A percentile compares a stretch with the other conserved stretches of the same genome.
Conservation (phyloP, 2,329 filamentous ascomycete genomes). For the Botrytis deweyae region DNA sequence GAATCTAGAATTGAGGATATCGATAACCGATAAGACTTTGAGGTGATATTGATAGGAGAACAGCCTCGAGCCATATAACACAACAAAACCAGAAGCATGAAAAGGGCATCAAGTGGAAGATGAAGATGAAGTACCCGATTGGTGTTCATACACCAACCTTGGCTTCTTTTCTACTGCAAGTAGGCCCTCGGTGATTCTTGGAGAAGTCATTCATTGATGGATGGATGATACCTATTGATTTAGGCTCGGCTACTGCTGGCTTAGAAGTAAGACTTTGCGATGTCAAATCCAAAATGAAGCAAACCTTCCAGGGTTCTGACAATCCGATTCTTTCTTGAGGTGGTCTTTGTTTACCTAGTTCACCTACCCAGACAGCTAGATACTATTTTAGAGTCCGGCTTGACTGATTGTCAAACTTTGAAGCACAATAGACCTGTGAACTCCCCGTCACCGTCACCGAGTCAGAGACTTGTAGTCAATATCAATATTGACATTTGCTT, state of each 20-base stretch:
- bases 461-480: neutral
- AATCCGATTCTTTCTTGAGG: neutral
- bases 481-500: neutral
- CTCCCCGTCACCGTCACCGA: neutral
- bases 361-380: neutral
- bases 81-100: neutral
- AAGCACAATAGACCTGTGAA: neutral
- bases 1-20: slow-evolving; percentile 13
- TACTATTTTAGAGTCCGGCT: neutral
- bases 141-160: neutral
- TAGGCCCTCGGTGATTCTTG: neutral
- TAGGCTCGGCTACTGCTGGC: neutral
- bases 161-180: neutral
- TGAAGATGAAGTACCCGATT: too few species aligned
- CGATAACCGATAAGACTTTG: slow-evolving; percentile 16
- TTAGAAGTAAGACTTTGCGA: neutral
- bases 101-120: neutral
- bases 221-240: neutral
- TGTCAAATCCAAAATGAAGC: neutral
- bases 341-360: neutral
- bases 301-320: neutral
- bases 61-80: neutral
- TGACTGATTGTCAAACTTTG: neutral
- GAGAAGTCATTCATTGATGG: neutral
- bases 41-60: neutral